phyloP scores from a whole-genome alignment of 2,329 filamentous ascomycete species.

The Diaporthe nobilis region DNA sequence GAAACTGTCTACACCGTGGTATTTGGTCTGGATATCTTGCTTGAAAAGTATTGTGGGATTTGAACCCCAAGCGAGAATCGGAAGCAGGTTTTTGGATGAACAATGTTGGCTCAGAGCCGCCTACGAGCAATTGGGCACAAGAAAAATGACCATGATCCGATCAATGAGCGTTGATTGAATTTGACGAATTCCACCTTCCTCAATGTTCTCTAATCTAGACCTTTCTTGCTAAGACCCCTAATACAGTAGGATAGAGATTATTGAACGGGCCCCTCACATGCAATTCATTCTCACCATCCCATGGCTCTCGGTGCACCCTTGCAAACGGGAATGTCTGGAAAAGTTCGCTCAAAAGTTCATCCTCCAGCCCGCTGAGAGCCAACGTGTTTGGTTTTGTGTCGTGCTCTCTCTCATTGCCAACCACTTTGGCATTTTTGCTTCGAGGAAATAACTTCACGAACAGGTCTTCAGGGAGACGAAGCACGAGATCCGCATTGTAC shows the following conservation, averaged over 20 bases:
- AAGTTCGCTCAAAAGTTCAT: background rate
- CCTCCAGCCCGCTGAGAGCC: background rate
- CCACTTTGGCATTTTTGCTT: background rate
- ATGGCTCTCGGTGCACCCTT: background rate
- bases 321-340: background rate
- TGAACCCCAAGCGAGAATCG: background rate
- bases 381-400: background rate
- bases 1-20: background rate
- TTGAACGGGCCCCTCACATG: background rate
- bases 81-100: background rate
- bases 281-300: background rate
- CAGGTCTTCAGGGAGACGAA: background rate
- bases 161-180: background rate
- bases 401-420: background rate
- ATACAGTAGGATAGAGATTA: background rate
- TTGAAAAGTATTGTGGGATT: background rate
- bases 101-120: background rate
- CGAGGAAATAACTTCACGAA: background rate
- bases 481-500: background rate
- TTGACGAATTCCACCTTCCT: background rate
- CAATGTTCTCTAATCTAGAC: background rate
- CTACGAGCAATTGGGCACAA: background rate
- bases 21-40: background rate
- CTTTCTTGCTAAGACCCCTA: background rate
- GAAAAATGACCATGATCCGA: background rate